Conservation (phyloP, 371 early-diverging fungal genomes). For the Mortierella sp. region DNA sequence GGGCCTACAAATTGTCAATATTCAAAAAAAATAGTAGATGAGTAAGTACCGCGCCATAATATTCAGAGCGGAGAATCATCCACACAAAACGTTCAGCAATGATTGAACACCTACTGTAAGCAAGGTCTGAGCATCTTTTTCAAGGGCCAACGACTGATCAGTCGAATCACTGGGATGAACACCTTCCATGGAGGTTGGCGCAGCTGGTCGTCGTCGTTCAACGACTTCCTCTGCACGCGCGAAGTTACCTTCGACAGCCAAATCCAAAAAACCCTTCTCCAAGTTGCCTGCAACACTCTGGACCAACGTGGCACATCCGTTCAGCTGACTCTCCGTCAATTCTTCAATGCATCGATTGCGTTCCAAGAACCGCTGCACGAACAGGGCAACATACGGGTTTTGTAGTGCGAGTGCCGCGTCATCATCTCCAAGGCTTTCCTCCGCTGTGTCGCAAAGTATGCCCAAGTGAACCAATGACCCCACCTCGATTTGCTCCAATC, state of each 20-base stretch:
- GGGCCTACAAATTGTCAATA: constrained; percentile 10
- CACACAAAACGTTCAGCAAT: not conserved
- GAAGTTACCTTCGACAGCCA: constrained; percentile 16
- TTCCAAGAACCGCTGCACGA: constrained; percentile 36
- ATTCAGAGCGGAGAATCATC: not conserved
- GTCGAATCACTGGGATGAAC: not conserved
- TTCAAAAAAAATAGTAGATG: not conserved
- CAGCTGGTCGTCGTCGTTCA: not conserved
- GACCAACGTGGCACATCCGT: constrained; percentile 26
- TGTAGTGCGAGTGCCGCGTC: constrained; percentile 25
- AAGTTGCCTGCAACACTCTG: not conserved
- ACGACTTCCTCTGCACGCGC: constrained; percentile 13
- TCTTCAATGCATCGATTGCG: constrained; percentile 17
- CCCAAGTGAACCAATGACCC: constrained; percentile 31
- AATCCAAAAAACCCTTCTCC: constrained; percentile 3
- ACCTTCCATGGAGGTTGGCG: not conserved
- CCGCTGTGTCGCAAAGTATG: constrained; percentile 30
- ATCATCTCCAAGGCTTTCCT: constrained; percentile 11
- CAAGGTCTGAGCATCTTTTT: constrained; percentile 21
- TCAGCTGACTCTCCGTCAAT: constrained; percentile 18
- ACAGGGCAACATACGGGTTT: constrained; percentile 33
- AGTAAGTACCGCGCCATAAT: not conserved
- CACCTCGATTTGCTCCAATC: constrained; percentile 37
- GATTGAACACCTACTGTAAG: constrained; percentile 23
- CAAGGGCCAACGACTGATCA: not conserved